Conservation (phyloP, 192 early-diverging fungal species). For the Gonapodya sp. region DNA sequence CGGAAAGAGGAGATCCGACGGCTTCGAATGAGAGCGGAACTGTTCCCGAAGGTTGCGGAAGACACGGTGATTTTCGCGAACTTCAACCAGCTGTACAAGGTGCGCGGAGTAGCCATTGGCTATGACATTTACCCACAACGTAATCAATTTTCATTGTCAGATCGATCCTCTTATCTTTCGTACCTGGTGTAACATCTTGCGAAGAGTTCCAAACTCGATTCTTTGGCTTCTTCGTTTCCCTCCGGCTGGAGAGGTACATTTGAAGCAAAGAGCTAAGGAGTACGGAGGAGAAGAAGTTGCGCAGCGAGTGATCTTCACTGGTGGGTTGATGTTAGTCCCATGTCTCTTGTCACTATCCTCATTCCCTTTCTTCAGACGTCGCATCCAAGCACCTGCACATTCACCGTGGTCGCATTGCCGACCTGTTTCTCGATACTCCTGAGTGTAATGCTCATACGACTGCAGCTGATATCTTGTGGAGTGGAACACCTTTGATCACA, state of each 20-base stretch:
- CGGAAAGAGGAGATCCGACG: slow-evolving; percentile 65
- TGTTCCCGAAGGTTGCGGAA: slow-evolving; percentile 74
- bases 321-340: slow-evolving; percentile 46
- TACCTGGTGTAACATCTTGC: slow-evolving; percentile 74
- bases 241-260: slow-evolving; percentile 69
- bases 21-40: slow-evolving; percentile 71
- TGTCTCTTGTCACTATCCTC: not conserved
- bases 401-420: slow-evolving; percentile 81
- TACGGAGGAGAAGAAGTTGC: slow-evolving; percentile 71
- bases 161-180: slow-evolving; percentile 80
- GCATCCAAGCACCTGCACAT: slow-evolving; percentile 77
- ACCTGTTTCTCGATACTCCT: slow-evolving; percentile 88
- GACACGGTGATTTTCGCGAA: slow-evolving; percentile 88
- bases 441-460: slow-evolving; percentile 96
- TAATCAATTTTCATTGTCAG: slow-evolving; percentile 21
- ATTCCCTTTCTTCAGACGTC: slow-evolving; percentile 19
- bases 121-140: not conserved
- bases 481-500: slow-evolving; percentile 84
- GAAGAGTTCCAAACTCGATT: slow-evolving; percentile 68
- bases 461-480: slow-evolving; percentile 89
- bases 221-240: slow-evolving; percentile 90
- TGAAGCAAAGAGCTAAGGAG: slow-evolving; percentile 57
- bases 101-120: slow-evolving; percentile 14
- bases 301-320: slow-evolving; percentile 69
- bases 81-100: slow-evolving; percentile 95